phyloP scores from a whole-genome alignment of 495 filamentous ascomycete genomes.

The Bombardia bombarda region DNA sequence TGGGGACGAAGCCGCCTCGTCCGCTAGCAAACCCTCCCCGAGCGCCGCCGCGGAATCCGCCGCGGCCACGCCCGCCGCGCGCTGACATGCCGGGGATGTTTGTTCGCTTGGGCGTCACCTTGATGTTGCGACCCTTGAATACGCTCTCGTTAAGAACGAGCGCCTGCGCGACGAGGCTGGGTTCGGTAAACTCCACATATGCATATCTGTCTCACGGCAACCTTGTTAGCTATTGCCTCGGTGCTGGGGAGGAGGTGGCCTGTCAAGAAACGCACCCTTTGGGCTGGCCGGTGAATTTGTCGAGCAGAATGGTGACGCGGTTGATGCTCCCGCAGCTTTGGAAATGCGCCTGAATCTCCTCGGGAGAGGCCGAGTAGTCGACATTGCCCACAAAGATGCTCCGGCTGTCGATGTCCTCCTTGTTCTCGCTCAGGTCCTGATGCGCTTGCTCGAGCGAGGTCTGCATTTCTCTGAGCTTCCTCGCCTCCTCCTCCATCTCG shows the following conservation, averaged over 20 bases:
- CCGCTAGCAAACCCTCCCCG: conserved; percentile 46
- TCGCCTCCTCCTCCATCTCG: conserved; percentile 98
- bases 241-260: no score
- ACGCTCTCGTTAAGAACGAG: conserved; percentile 94
- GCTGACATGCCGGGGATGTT: conserved; percentile 91
- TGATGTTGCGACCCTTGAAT: conserved; percentile 89
- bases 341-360: conserved; percentile 99
- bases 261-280: conserved; percentile 87
- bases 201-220: conserved; percentile 63
- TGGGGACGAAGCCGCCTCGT: conserved; percentile 48
- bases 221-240: background rate
- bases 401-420: conserved; percentile 90
- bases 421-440: conserved; percentile 77
- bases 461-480: conserved; percentile 97
- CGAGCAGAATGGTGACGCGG: conserved; percentile 91
- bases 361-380: conserved; percentile 93
- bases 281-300: conserved; percentile 96
- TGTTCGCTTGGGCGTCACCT: conserved; percentile 96
- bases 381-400: conserved; percentile 99
- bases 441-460: conserved; percentile 75
- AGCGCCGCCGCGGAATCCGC: conserved; percentile 47
- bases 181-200: conserved; percentile 98
- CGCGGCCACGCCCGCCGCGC: conserved; percentile 61
- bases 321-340: conserved; percentile 97
- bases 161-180: conserved; percentile 84